Percentiles rank a stretch among this genome's conserved stretches.
Evolutionary conservation across 352 stramenopile species (phyloP).

Genomic region (Halophytophthora batemanensis): DNA sequence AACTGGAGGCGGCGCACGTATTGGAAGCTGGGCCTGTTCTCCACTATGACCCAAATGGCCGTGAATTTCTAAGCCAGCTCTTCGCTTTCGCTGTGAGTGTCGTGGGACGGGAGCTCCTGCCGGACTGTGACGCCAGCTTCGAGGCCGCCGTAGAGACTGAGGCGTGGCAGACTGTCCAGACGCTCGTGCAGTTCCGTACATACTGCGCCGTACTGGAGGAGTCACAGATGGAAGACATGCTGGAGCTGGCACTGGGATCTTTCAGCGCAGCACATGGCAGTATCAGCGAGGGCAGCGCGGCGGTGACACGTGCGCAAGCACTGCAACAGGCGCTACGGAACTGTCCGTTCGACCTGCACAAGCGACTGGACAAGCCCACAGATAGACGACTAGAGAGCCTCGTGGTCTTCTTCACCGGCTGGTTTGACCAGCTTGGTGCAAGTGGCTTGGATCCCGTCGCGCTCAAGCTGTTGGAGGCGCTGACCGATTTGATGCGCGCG

Average conservation of each 20-base stretch:
- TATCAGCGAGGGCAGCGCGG: conserved; percentile 13
- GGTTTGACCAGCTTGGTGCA: conserved; percentile 40
- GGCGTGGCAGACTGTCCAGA: conserved; percentile 60
- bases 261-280: conserved; percentile 18
- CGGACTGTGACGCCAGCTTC: conserved; percentile 22
- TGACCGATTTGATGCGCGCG: conserved; percentile 41
- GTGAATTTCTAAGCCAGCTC: conserved; percentile 53
- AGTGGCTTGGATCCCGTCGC: conserved; percentile 34
- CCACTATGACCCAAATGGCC: conserved; percentile 72
- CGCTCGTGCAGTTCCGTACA: conserved; percentile 53
- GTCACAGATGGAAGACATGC: conserved; percentile 42
- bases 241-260: conserved; percentile 53
- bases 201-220: conserved; percentile 68
- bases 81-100: conserved; percentile 52
- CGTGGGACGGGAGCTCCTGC: conserved; percentile 33
- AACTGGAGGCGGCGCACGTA: conserved; percentile 56
- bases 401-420: conserved; percentile 42
- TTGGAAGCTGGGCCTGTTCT: conserved; percentile 43
- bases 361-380: background rate
- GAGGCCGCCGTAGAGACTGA: conserved; percentile 59
- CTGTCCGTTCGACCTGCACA: conserved; percentile 55
- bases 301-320: conserved; percentile 30
- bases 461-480: conserved; percentile 43
- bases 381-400: conserved; percentile 30
- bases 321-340: conserved; percentile 51